Conservation (phyloP, 2,329 filamentous ascomycete species). For the Talaromyces sp. region DNA sequence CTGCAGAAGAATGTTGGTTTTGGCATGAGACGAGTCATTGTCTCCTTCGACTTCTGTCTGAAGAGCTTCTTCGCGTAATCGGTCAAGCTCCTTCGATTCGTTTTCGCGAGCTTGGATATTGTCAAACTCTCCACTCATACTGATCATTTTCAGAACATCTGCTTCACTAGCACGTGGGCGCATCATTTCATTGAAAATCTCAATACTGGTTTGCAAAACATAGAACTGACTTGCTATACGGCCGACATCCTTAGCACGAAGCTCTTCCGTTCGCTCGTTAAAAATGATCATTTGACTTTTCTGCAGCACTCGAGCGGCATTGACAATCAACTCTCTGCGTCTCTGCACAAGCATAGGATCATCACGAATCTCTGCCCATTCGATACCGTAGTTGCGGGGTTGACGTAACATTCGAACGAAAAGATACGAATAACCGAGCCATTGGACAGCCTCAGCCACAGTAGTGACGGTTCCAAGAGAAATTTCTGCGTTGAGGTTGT, state of each 20-base stretch:
- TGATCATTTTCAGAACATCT: slow-evolving; percentile 92
- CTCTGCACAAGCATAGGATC: slow-evolving; percentile 85
- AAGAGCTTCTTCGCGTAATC: slow-evolving; percentile 66
- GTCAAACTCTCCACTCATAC: slow-evolving; percentile 96
- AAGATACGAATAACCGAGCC: slow-evolving; percentile 96
- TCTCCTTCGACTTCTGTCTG: slow-evolving; percentile 74
- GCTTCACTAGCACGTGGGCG: slow-evolving; percentile 77
- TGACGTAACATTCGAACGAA: slow-evolving; percentile 96
- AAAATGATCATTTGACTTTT: slow-evolving; percentile 99
- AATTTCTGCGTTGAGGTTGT: slow-evolving; percentile 95
- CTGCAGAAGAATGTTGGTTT: slow-evolving; percentile 93
- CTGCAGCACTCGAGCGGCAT: slow-evolving; percentile 82
- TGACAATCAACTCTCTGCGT: slow-evolving; percentile 78
- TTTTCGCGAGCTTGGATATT: slow-evolving; percentile 90
- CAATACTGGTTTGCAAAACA: slow-evolving; percentile 85
- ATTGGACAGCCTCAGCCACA: slow-evolving; percentile 87
- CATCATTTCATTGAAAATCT: slow-evolving; percentile 98
- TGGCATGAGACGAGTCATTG: slow-evolving; percentile 68
- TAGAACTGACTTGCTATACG: slow-evolving; percentile 97
- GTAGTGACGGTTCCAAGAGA: slow-evolving; percentile 92
- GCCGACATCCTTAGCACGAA: slow-evolving; percentile 90
- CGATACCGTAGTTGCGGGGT: slow-evolving; percentile 88
- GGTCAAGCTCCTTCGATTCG: slow-evolving; percentile 80
- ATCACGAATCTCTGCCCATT: slow-evolving; percentile 84
- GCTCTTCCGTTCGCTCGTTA: slow-evolving; percentile 88